Conservation (phyloP, 768 basidiomycete species). For the Gyrodon lividus region DNA sequence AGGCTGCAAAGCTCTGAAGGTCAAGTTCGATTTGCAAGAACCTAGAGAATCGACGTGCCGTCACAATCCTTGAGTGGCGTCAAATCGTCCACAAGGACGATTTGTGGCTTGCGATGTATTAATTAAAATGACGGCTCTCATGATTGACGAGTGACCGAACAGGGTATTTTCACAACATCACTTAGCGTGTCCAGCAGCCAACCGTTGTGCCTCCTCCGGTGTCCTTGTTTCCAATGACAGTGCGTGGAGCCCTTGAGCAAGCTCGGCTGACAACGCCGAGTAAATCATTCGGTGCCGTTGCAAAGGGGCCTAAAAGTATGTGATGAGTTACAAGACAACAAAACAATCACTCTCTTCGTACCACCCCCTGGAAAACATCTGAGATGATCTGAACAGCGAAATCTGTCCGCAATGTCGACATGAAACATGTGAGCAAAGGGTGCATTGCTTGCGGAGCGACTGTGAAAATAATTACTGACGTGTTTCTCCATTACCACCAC, state of each 20-base stretch:
- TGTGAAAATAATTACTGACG: conserved; percentile 53
- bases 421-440: conserved; percentile 21
- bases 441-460: conserved; percentile 11
- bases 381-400: conserved; percentile 77
- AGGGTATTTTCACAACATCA: conserved; percentile 24
- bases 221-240: conserved; percentile 76
- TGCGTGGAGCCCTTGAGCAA: conserved; percentile 71
- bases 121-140: conserved; percentile 27
- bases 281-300: conserved; percentile 83
- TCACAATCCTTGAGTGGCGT: conserved; percentile 1
- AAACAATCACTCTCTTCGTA: conserved; percentile 30
- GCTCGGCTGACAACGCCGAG: conserved; percentile 66
- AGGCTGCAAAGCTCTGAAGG: not conserved
- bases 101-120: conserved; percentile 23
- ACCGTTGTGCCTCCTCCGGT: conserved; percentile 43
- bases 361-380: conserved; percentile 72
- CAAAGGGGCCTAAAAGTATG: conserved; percentile 55
- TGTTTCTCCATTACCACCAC: conserved; percentile 71
- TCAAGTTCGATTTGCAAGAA: not conserved
- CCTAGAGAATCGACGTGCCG: conserved; percentile 15
- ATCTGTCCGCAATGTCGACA: conserved; percentile 44
- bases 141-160: conserved; percentile 22
- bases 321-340: conserved; percentile 10
- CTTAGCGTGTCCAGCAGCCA: conserved; percentile 17
- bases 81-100: conserved; percentile 18